Conservation (phyloP, 305 asterid species). For the Fraxinus latifolia region DNA sequence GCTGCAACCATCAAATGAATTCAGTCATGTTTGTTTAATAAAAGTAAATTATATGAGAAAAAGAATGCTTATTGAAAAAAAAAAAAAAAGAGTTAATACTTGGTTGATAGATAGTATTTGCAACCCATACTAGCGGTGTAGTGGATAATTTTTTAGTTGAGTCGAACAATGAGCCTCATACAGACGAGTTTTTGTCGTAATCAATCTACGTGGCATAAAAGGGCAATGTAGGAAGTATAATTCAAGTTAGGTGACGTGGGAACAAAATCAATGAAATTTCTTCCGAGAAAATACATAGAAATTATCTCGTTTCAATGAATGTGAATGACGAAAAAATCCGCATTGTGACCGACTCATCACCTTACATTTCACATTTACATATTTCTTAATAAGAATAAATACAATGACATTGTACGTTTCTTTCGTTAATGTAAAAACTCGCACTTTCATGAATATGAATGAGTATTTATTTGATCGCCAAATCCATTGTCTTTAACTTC, state of each 20-base stretch:
- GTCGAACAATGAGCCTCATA: background rate
- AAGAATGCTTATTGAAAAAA: background rate
- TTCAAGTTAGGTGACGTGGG: background rate
- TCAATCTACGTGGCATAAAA: background rate
- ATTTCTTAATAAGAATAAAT: background rate
- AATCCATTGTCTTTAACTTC: background rate
- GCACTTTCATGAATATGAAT: background rate
- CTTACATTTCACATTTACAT: background rate
- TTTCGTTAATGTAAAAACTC: background rate
- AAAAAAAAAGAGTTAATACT: background rate
- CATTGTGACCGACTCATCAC: conserved; percentile 21
- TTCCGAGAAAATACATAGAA: background rate
- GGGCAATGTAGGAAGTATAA: background rate
- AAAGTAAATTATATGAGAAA: background rate
- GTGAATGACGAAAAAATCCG: background rate
- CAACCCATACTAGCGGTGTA: background rate
- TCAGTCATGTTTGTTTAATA: conserved; percentile 7
- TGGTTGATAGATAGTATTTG: background rate
- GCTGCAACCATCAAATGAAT: conserved; percentile 35
- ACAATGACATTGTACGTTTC: background rate
- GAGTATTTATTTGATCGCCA: background rate
- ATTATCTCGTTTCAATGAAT: background rate
- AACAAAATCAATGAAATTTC: background rate
- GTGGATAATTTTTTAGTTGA: background rate
- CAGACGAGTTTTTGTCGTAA: background rate